Base-by-base conservation (phyloP, 73 alveolate genomes). In the Symbiodinium pilosum region DNA sequence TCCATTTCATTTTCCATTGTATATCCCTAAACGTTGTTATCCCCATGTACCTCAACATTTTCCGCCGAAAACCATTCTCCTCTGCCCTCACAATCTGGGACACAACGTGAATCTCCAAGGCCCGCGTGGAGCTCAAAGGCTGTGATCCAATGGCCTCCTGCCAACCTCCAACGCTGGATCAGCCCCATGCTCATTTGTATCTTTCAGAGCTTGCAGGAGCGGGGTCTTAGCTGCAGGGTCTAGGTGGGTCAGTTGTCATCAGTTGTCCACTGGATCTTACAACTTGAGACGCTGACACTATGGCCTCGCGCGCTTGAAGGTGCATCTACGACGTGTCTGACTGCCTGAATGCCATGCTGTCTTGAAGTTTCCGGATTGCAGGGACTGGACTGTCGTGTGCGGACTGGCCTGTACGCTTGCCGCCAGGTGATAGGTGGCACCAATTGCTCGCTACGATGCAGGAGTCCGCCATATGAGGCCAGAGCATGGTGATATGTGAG, bases 391-490 rank as follows among this genome's bases (percentile, higher is more conserved):
- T 6, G 59, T 47, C 14, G 59, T n/a, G 59, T 47, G 59, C 6
- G 59, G 59, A 47, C n/a, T 47, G 14, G 14, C 14, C 6, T 47
- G 14, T 14, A 14, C 59, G 14, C 59, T 9, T 14, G 14, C 14
- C 43, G 68, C 36, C 42, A 84, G 96, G 96, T 91, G 77, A 84
- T 91, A 32, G 75, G 88, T 1, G 96, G 96, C 40, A 91, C 96
- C 26, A 91, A 91, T 41, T 91, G 96, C 96, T 91, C 96, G 52
- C 7, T 91, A 5, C 86, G 87, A 26, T 91, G 96, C 40, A 71
- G 96, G 32, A 91, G 96, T 38, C 96, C 96, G 24, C 96, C 96
- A 36, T 91, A 91, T 12, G 96, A 91, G 96, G 96, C 59, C 54
- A 24, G 34, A 30, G 47, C 68, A 34, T 44, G 6, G 42, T 16